These are phyloP conservation scores for Colletotrichum costaricense DNA, from an alignment of 2,329 filamentous ascomycete species.

Conservation along the genomic window DNA sequence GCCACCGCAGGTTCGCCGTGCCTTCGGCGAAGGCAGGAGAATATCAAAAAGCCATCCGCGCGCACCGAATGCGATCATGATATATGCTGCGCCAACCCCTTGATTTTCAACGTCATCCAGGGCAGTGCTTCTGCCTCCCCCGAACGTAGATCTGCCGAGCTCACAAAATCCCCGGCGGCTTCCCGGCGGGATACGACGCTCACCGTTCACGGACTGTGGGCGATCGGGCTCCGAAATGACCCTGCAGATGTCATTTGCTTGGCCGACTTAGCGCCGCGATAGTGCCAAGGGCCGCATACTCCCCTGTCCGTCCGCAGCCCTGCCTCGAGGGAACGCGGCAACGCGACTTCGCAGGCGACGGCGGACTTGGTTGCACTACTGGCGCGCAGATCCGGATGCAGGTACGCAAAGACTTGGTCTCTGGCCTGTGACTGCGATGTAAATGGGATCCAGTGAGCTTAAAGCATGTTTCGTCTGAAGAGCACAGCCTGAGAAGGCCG, in stretches of 20 bases:
- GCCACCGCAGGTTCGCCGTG: not conserved
- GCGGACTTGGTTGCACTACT: not conserved
- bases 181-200: not conserved
- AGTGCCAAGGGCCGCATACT: not conserved
- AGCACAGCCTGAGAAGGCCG: constrained; percentile 7
- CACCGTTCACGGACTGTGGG: not conserved
- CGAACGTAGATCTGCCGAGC: constrained; percentile 3
- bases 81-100: not conserved
- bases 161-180: not conserved
- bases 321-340: not conserved
- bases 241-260: constrained; percentile 5
- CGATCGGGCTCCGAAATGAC: not conserved
- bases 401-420: not conserved
- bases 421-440: not conserved
- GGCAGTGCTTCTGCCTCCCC: not conserved
- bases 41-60: not conserved
- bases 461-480: constrained; percentile 26
- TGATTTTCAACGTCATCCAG: not conserved
- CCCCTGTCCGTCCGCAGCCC: not conserved
- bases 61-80: not conserved
- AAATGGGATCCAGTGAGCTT: not conserved
- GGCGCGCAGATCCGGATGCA: not conserved
- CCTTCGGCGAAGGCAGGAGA: not conserved
- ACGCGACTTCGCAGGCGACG: not conserved
- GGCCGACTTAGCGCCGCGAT: not conserved